Conservation (phyloP, 2,329 filamentous ascomycete species). For the Pseudogymnoascus sp. region DNA sequence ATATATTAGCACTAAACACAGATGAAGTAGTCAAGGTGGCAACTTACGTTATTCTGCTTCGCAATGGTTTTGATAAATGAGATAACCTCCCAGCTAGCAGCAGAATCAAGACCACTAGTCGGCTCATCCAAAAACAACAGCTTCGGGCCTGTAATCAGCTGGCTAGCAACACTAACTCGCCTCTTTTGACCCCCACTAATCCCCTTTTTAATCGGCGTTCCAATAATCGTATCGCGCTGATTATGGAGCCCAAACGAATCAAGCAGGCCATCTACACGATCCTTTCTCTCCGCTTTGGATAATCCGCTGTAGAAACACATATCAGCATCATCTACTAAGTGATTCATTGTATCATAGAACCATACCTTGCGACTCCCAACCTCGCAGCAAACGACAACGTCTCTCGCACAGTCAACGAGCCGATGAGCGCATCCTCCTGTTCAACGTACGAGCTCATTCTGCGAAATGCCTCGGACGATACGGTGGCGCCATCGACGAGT, state of each 20-base stretch:
- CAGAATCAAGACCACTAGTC: slow-evolving; percentile 75
- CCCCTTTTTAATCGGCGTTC: slow-evolving; percentile 75
- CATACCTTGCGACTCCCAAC: slow-evolving; percentile 33
- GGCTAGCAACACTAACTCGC: slow-evolving; percentile 69
- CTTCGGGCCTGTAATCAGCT: slow-evolving; percentile 72
- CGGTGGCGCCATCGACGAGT: slow-evolving; percentile 53
- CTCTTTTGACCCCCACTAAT: slow-evolving; percentile 82
- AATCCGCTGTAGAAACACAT: slow-evolving; percentile 27
- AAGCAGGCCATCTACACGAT: slow-evolving; percentile 59
- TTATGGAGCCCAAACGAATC: slow-evolving; percentile 63
- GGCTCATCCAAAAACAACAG: slow-evolving; percentile 79
- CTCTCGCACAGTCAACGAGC: slow-evolving; percentile 71
- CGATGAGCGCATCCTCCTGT: slow-evolving; percentile 79
- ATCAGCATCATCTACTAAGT: background rate
- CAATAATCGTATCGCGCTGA: slow-evolving; percentile 65
- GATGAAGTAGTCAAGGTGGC: slow-evolving; percentile 14
- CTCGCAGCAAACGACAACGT: slow-evolving; percentile 72
- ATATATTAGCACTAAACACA: slow-evolving; percentile 20
- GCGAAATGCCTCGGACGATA: slow-evolving; percentile 50
- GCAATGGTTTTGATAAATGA: slow-evolving; percentile 61
- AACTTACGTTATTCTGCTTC: slow-evolving; percentile 53
- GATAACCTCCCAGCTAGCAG: slow-evolving; percentile 67
- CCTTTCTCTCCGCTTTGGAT: slow-evolving; percentile 46
- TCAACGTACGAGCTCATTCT: slow-evolving; percentile 71
- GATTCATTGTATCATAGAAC: no score